Evolutionary conservation across 805 yeast genomes (phyloP), one percentile per base, ranked within the genome.

Genomic region (Myxozyma udenii): DNA sequence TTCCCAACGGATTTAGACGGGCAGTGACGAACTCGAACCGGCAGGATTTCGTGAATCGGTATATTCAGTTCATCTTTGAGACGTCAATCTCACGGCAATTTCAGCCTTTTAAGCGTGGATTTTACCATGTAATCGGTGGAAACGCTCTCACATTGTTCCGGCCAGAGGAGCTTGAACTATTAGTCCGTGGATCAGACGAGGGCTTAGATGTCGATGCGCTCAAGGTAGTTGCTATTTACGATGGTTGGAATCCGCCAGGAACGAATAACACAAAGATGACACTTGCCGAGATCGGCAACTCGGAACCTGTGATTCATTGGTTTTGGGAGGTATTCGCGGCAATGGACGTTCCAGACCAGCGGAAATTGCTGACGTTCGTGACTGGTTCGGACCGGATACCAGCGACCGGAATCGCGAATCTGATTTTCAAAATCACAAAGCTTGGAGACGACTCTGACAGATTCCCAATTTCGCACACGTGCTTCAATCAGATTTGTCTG

Each of bases 321-420:
- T 87, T 91, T 64, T 91, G 98, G 98, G 82, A 84, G 16, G 80
- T 80, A 65, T 76, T 87, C 60, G 72, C 71, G n/a, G 61, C 68
- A 9, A 65, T 83, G 47, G 63, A 69, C 1, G 68, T 68, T 32
- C 61, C 52, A 3, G 72, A 76, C 26, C 95, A 86, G 60, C 80
- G 81, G 57, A 78, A 77, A 60, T 71, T 91, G 40, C 68, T 91
- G 35, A 72, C 76, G 18, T 91, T 91, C 66, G 81, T 90, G 2
- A 90, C 96, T 0, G 97, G 98, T 0, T 84, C 95, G 1, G 96
- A 88, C 63, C 72, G 96, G 41, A 75, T 93, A 5, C 98, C 98
- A 0, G 95, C 96, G 0, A 87, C 96, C 0, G 98, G 98, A 0
- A 75, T 88, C 25, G 83, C 85, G 26, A 83, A 85, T 46, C 70